Conservation (phyloP, 192 early-diverging fungal species). For the Coemansia sp. region DNA sequence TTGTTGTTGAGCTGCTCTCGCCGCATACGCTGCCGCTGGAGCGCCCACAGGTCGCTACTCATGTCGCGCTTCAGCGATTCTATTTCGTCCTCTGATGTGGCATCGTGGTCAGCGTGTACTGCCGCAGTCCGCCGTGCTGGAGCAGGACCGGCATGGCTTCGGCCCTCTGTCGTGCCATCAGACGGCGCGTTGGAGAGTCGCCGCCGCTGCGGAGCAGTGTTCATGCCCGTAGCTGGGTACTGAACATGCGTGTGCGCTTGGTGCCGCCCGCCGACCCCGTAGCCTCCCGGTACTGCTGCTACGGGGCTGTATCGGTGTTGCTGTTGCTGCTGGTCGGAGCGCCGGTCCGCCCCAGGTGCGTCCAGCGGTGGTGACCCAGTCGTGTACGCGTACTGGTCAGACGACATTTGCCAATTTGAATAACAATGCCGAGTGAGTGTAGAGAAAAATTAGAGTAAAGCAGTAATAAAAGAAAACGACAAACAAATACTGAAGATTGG, state of each 20-base stretch:
- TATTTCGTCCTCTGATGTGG: slow-evolving; percentile 54
- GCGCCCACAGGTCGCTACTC: slow-evolving; percentile 50
- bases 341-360: background rate
- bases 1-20: slow-evolving; percentile 34
- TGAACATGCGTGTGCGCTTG: slow-evolving; percentile 20
- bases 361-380: slow-evolving; percentile 1
- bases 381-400: slow-evolving; percentile 8
- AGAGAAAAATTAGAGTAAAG: slow-evolving; percentile 3
- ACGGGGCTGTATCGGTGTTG: slow-evolving; percentile 21
- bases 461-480: background rate
- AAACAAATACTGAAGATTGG: background rate
- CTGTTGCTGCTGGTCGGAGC: slow-evolving; percentile 23
- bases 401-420: background rate
- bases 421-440: background rate
- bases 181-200: slow-evolving; percentile 48
- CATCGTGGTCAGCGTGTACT: slow-evolving; percentile 15
- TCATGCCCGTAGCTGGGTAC: slow-evolving; percentile 12
- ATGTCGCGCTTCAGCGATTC: slow-evolving; percentile 52
- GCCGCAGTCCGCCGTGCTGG: slow-evolving; percentile 21
- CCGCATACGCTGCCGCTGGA: slow-evolving; percentile 52
- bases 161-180: slow-evolving; percentile 33
- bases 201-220: slow-evolving; percentile 25
- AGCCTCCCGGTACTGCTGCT: background rate
- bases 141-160: slow-evolving; percentile 26
- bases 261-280: slow-evolving; percentile 13